Base-by-base conservation (phyloP, 208 protist species). In the Strigomonas culicis region DNA sequence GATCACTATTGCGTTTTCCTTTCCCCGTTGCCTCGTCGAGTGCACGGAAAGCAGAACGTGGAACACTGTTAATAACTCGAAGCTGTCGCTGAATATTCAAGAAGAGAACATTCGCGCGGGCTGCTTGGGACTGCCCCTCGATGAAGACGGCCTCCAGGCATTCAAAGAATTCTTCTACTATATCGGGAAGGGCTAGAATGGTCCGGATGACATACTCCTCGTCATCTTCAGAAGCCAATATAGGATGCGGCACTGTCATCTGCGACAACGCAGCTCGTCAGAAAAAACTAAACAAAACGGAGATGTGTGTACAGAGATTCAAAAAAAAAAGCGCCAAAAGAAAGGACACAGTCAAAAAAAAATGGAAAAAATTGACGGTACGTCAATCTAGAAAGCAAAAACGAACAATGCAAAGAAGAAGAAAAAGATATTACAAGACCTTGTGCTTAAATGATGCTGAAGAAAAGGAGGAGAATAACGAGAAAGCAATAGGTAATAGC, bases 191-290 rank as follows among this genome's bases (percentile, higher is more conserved):
- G 28, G 62, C 64, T 11, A 84, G 62, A 41, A 95, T 80, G 21
- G 80, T 87, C 1, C 79, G 63, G 25, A 83, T 73, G 4, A 95
- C 79, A 53, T 86, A 93, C 22, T 92, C 76, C 58, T 85, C 79
- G 62, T 95, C 90, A 74, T 95, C 86, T 68, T 93, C 82, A 2
- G 83, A 84, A n/a, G 90, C 86, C 43, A 95, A 74, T 63, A 95
- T 87, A 25, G 90, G 90, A 68, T 95, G 90, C 17, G 86, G 80
- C 21, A 93, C 63, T 79, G 92, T 93, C 47, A 49, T 32, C 2
- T 32, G 34, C 34, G 34, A 39, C 4, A 13, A 39, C 10, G 10
- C 10, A 39, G 4, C 4, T 39, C 10, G 7, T 39, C 30, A 6
- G 50, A n/a, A 64, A 31, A 51, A 31, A 22, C 4, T 19, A 24